These are phyloP conservation scores for Malus hybrid DNA, from an alignment of 331 rosid species.

Conservation along the genomic window DNA sequence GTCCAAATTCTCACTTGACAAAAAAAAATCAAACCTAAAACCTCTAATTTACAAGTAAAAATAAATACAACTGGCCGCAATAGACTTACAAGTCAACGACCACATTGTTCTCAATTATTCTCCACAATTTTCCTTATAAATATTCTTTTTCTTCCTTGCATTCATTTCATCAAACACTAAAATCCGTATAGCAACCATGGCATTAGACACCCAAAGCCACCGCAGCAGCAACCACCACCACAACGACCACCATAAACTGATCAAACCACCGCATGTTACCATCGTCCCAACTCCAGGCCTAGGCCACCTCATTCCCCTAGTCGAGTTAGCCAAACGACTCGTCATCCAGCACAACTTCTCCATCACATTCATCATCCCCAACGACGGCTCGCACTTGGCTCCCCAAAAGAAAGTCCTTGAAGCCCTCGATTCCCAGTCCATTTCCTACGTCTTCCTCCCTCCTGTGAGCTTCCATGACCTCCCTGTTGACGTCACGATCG, in stretches of 20 bases:
- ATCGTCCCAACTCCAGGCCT: conserved; percentile 32
- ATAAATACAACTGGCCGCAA: too few relatives aligned
- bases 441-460: neutral
- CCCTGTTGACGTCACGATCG: neutral
- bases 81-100: too few relatives aligned
- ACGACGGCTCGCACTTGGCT: conserved; percentile 8
- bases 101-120: too few relatives aligned
- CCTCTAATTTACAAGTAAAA: too few relatives aligned
- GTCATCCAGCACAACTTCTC: conserved; percentile 7
- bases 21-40: too few relatives aligned
- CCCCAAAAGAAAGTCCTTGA: conserved; percentile 2
- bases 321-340: conserved; percentile 27
- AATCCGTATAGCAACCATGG: neutral
- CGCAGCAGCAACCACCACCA: neutral
- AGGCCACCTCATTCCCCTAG: conserved; percentile 25
- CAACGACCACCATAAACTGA: neutral
- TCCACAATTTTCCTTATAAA: neutral
- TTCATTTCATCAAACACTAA: neutral
- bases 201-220: neutral
- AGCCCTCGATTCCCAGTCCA: neutral
- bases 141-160: neutral
- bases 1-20: too few relatives aligned
- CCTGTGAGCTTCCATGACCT: conserved; percentile 3
- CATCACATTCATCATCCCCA: conserved; percentile 25
- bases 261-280: neutral